Percentiles rank a stretch among this genome's conserved stretches.
phyloP scores from a whole-genome alignment of 1,284 basidiomycete species.

The Leccinum huronense region DNA sequence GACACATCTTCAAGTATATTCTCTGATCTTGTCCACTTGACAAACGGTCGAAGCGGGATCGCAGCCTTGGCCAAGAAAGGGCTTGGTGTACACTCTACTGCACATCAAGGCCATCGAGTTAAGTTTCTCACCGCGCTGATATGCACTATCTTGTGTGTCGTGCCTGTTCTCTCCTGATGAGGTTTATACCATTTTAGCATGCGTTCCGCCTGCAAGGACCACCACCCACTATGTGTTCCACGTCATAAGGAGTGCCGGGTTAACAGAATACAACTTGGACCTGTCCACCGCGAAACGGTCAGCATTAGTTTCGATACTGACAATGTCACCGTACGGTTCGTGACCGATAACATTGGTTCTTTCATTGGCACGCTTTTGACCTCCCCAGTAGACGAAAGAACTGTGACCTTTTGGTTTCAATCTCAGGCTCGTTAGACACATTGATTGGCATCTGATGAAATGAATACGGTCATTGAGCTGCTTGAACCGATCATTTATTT shows the following conservation, averaged over 20 bases:
- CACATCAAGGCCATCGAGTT: conserved; percentile 41
- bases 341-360: conserved; percentile 37
- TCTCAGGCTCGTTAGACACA: conserved; percentile 27
- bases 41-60: conserved; percentile 21
- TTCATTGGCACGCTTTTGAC: conserved; percentile 28
- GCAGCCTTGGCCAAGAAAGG: conserved; percentile 39
- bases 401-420: conserved; percentile 10
- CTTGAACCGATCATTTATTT: background rate
- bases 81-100: conserved; percentile 37
- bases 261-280: conserved; percentile 41
- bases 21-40: no score
- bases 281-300: conserved; percentile 40
- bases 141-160: background rate
- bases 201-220: conserved; percentile 46
- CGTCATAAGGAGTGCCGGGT: conserved; percentile 41
- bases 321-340: conserved; percentile 43
- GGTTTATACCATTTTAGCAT: conserved; percentile 22
- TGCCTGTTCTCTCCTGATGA: background rate
- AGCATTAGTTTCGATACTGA: conserved; percentile 34
- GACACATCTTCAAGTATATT: no score
- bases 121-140: conserved; percentile 22
- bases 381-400: background rate
- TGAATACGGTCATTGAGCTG: conserved; percentile 10
- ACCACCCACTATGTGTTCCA: conserved; percentile 41
- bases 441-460: conserved; percentile 33